Base-by-base conservation (phyloP, 371 early-diverging fungal species). In the Haplosporangium sp. region DNA sequence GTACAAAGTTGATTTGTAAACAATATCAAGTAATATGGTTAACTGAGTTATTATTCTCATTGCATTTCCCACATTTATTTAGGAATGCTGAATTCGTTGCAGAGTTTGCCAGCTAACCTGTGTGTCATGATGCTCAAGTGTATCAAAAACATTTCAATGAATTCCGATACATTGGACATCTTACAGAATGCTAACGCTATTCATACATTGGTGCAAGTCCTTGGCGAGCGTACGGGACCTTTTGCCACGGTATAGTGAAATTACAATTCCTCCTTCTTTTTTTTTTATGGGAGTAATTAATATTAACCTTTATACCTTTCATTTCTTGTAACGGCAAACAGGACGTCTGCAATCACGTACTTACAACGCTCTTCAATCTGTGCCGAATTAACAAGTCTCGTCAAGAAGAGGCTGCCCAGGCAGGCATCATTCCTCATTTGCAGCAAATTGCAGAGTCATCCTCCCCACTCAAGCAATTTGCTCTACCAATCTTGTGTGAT, bases 401-500 rank as follows among this genome's bases (percentile, higher is more conserved):
- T 10, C 89, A 87, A 67, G 87, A 87, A 38, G 81, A 76, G 48
- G 90, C 89, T 4, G 90, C 88, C 0, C 67, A 65, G 19, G 88
- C 87, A 2, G 90, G 90, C 7, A 64, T 87, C 38, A 82, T 91
- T 19, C 89, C 89, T 17, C 83, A 86, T 70, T 75, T 91, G 13
- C 83, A 86, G 63, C 74, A 81, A 8, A 78, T 88, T 64, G 85
- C 87, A 11, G 69, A 76, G 34, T 83, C 72, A n/a, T 77, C 81
- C 13, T 83, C 83, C 7, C 89, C 90, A 0, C 76, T 91, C 17
- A 86, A 85, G 55, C 87, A 88, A 66, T 87, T 90, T 55, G 89
- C 91, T 3, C 63, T 89, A 2, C 90, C 89, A 1, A 84, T 91
- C n/a, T 68, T 91, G 38, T 88, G 89, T 60, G 90, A 91, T 34